These are phyloP conservation scores for Funneliformis caledonium DNA, from an alignment of 371 early-diverging fungal species.

Conservation along the genomic window DNA sequence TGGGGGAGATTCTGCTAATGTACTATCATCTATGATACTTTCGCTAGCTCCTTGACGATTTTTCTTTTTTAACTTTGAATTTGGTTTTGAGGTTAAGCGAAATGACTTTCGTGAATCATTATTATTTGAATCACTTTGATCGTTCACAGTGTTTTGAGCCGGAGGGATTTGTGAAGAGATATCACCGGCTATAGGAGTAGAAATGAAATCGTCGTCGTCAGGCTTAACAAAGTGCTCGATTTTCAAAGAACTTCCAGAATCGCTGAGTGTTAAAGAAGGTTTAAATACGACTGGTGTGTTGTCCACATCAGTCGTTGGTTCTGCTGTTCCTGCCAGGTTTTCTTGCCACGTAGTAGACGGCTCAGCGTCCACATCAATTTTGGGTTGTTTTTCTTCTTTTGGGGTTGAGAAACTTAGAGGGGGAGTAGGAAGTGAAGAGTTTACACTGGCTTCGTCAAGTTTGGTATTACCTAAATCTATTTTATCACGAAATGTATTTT, in stretches of 20 bases:
- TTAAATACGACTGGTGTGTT: not conserved
- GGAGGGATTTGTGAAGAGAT: not conserved
- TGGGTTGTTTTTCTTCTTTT: not conserved
- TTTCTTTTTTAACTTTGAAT: not conserved
- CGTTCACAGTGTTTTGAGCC: not conserved
- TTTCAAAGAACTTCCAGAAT: slow-evolving; percentile 14
- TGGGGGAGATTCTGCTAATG: not conserved
- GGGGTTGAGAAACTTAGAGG: not conserved
- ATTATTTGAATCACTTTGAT: not conserved
- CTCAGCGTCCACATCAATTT: not conserved
- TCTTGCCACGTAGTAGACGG: not conserved
- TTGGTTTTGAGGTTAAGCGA: not conserved
- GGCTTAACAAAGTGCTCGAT: not conserved
- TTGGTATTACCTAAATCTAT: not conserved
- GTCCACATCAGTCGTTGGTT: slow-evolving; percentile 13
- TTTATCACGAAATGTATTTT: not conserved
- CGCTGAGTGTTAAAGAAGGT: not conserved
- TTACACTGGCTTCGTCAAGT: not conserved
- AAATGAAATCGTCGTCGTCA: slow-evolving; percentile 9
- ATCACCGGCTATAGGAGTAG: not conserved
- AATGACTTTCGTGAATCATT: not conserved
- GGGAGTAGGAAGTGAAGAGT: not conserved
- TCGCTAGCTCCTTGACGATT: not conserved
- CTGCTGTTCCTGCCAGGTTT: not conserved
- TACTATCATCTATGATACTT: not conserved